Percentiles rank a stretch among this genome's conserved stretches.
phyloP scores from a whole-genome alignment of 495 filamentous ascomycete species.

The Daldinia concentrica region DNA sequence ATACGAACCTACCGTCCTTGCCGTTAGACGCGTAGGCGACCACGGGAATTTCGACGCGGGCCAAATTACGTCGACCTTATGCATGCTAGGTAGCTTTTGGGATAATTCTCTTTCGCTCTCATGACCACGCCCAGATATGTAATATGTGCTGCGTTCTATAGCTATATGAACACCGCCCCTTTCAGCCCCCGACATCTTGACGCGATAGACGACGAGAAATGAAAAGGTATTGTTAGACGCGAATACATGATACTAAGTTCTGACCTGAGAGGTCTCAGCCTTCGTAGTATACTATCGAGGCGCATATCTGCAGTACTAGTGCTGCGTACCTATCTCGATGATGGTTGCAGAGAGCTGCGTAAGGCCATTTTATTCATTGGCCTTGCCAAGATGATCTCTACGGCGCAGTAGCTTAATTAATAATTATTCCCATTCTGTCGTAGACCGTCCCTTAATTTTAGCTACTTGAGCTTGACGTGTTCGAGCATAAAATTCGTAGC shows the following conservation, averaged over 20 bases:
- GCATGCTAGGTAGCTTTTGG: background rate
- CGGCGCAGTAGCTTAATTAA: background rate
- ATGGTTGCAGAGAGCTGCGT: background rate
- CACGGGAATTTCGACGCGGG: background rate
- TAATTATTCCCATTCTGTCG: background rate
- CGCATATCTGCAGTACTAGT: background rate
- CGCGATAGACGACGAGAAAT: background rate
- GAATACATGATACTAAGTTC: background rate
- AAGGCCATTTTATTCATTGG: background rate
- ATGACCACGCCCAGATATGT: background rate
- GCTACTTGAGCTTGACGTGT: background rate
- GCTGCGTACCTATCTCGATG: background rate
- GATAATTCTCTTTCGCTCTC: background rate
- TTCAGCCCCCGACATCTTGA: background rate
- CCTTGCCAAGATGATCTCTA: slow-evolving; percentile 1
- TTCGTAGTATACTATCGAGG: background rate
- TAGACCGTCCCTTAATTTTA: background rate
- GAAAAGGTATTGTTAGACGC: background rate
- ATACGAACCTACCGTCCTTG: background rate
- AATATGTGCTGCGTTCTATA: background rate
- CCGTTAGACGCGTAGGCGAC: background rate
- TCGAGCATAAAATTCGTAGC: background rate
- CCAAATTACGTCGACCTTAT: background rate
- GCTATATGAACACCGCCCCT: background rate
- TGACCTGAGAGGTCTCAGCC: background rate